A percentile compares a stretch with the other conserved stretches of the same genome.
phyloP scores from a whole-genome alignment of 163 green algal species.

The Volvox carteri region DNA sequence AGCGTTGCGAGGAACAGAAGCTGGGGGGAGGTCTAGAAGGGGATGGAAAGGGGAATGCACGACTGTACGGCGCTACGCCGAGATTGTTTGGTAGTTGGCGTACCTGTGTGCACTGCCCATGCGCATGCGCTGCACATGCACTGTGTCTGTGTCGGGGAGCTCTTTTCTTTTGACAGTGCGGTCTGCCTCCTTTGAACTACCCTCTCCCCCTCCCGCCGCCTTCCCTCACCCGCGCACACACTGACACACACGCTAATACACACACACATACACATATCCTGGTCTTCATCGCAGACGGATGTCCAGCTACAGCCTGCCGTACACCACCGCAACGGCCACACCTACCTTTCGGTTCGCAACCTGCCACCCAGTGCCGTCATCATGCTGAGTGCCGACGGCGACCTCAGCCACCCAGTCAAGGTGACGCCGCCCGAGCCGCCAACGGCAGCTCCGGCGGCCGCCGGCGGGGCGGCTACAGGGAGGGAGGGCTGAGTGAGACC shows the following conservation, averaged over 20 bases:
- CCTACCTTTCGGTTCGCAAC: constrained; percentile 34
- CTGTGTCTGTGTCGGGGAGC: too few relatives aligned
- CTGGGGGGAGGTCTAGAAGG: too few relatives aligned
- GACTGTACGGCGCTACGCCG: too few relatives aligned
- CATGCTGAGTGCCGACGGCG: not conserved
- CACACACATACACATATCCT: not conserved
- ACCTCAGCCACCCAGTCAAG: constrained; percentile 46
- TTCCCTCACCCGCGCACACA: too few relatives aligned
- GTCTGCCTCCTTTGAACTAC: not conserved
- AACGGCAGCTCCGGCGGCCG: not conserved
- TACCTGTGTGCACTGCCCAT: too few relatives aligned
- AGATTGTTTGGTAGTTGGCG: too few relatives aligned
- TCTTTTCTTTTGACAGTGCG: not conserved
- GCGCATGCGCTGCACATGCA: too few relatives aligned
- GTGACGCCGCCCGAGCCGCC: constrained; percentile 28
- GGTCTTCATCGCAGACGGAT: not conserved
- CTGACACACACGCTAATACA: too few relatives aligned
- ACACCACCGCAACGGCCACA: constrained; percentile 32
- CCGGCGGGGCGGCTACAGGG: not conserved
- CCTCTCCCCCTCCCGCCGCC: not conserved
- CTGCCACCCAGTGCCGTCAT: constrained; percentile 4
- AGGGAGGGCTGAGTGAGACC: too few relatives aligned
- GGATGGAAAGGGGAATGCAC: too few relatives aligned
- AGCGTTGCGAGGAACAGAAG: not conserved
- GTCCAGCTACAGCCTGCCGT: not conserved